Evolutionary conservation across 768 basidiomycete species (phyloP), one percentile per base, ranked within the genome.

Genomic region (Polyporus arcularius): DNA sequence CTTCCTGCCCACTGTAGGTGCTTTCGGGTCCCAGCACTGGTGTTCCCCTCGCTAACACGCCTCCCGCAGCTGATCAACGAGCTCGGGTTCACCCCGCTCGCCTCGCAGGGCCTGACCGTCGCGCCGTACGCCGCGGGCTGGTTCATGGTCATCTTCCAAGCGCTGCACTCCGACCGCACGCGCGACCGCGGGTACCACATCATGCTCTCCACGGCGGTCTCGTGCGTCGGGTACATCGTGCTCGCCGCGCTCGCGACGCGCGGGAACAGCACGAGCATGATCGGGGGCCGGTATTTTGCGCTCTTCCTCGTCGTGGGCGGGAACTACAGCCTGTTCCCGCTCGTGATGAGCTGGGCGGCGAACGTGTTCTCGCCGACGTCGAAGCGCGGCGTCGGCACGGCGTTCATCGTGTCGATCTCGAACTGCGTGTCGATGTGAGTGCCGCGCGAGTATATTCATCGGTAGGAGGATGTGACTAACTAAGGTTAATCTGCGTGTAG

Each of bases 341-440:
- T 85, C 4, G 84, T 83, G 43, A 85, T 85, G 84, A 82, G 81
- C 66, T 85, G 84, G 84, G 83, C 83, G 15, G 81, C 83, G 5
- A 84, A 84, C 65, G 73, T 78, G 1, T 83, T 85, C 67, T 81
- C 84, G 6, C 84, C 84, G 11, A 85, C 83, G 8, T 82, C 82
- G 1, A 85, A 85, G 66, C 77, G 84, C 30, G 84, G 84, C 42
- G 84, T 83, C 53, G 84, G 84, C 4, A 84, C 83, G 1, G 83
- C 83, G 3, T 85, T 85, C 66, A 81, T 85, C 46, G 82, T 85
- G 26, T 84, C 83, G 1, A 79, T 85, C 47, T 82, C 82, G 18
- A 85, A 84, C 65, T 81, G 79, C 62, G 75, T 85, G 12, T 85
- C 82, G 4, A 84, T 84, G 82, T 83, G 53, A 58, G 80, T 67